Evolutionary conservation across 2,329 filamentous ascomycete genomes (phyloP).

Genomic region (Xylariaceae sp.): DNA sequence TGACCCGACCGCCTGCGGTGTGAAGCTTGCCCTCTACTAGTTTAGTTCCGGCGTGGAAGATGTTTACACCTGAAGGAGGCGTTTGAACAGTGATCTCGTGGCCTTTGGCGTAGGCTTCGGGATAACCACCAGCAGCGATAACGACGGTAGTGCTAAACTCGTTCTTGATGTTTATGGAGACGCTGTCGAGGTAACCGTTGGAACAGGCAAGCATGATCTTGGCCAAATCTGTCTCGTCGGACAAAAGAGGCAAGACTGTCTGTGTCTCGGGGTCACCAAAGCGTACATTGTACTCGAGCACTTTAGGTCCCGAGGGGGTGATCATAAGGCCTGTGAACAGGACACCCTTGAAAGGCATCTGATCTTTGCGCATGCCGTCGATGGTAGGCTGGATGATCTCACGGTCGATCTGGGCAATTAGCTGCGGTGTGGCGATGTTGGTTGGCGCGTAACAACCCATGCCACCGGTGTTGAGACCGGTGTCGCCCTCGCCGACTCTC

Average conservation of each 20-base stretch:
- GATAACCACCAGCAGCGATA: constrained; percentile 89
- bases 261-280: constrained; percentile 78
- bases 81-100: constrained; percentile 49
- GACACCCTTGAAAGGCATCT: constrained; percentile 66
- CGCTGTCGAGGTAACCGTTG: constrained; percentile 64
- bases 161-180: constrained; percentile 61
- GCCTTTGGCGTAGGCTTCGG: constrained; percentile 78
- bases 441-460: constrained; percentile 98
- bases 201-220: constrained; percentile 84
- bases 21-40: constrained; percentile 59
- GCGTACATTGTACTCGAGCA: constrained; percentile 74
- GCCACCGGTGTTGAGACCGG: constrained; percentile 89
- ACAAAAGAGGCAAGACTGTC: constrained; percentile 73
- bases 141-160: constrained; percentile 86
- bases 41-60: constrained; percentile 91
- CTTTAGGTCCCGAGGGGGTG: constrained; percentile 64
- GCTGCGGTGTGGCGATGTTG: constrained; percentile 65
- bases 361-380: constrained; percentile 78
- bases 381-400: constrained; percentile 87
- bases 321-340: constrained; percentile 84
- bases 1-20: constrained; percentile 84
- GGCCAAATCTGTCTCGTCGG: constrained; percentile 73
- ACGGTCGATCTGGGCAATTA: constrained; percentile 72
- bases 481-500: constrained; percentile 83
- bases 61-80: constrained; percentile 51